These are phyloP conservation scores for Trichoderma koningiopsis DNA, from an alignment of 2,329 filamentous ascomycete genomes.

Conservation along the genomic window DNA sequence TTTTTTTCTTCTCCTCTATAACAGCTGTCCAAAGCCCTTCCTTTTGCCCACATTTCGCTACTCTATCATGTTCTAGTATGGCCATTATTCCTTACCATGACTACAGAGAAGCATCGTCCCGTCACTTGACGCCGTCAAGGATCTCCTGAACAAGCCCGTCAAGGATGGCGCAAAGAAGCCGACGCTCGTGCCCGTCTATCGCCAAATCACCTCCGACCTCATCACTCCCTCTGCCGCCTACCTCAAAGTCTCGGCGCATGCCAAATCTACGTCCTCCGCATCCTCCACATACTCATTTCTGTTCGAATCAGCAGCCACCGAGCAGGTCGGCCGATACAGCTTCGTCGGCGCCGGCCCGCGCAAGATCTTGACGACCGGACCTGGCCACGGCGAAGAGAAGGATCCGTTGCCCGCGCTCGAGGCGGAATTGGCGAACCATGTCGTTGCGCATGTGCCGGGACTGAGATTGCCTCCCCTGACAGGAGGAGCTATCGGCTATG, in stretches of 20 bases:
- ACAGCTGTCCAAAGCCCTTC: not conserved
- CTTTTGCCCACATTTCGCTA: not conserved
- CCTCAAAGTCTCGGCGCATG: slow-evolving; percentile 81
- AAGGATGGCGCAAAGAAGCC: slow-evolving; percentile 41
- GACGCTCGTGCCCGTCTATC: slow-evolving; percentile 80
- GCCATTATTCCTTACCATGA: slow-evolving; percentile 34
- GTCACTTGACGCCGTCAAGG: slow-evolving; percentile 50
- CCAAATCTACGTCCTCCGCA: slow-evolving; percentile 41
- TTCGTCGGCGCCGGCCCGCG: slow-evolving; percentile 81
- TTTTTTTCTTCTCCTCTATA: not conserved
- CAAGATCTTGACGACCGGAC: slow-evolving; percentile 85
- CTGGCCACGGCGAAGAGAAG: slow-evolving; percentile 78
- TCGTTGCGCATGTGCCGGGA: slow-evolving; percentile 81
- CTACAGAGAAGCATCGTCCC: slow-evolving; percentile 42
- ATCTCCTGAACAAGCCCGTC: slow-evolving; percentile 44
- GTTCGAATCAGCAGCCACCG: slow-evolving; percentile 92
- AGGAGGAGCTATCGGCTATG: slow-evolving; percentile 92
- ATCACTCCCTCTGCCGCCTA: slow-evolving; percentile 95
- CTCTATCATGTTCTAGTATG: slow-evolving; percentile 15
- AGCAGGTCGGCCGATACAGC: slow-evolving; percentile 92
- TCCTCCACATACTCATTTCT: slow-evolving; percentile 82
- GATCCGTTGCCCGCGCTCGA: slow-evolving; percentile 86
- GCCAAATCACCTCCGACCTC: slow-evolving; percentile 86
- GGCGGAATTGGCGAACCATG: slow-evolving; percentile 74
- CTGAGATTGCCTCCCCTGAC: slow-evolving; percentile 82